Percentiles rank a stretch among this genome's conserved stretches.
Evolutionary conservation across 768 basidiomycete species (phyloP).

Genomic region (Trametes coccinea): DNA sequence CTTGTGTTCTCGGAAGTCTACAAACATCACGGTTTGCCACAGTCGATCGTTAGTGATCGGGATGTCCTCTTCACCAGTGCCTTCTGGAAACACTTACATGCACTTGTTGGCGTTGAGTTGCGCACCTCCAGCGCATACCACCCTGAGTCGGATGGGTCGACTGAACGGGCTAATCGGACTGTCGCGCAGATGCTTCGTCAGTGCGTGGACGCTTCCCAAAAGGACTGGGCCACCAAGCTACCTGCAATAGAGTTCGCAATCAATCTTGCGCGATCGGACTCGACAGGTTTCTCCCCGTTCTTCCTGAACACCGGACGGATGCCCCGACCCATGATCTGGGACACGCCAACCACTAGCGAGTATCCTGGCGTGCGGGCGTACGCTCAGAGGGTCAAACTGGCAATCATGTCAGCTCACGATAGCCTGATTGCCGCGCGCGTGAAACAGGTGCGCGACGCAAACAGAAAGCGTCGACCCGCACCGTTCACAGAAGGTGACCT

Average conservation of each 20-base stretch:
- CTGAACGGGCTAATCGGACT: conserved; percentile 24
- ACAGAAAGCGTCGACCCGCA: conserved; percentile 25
- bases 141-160: conserved; percentile 35
- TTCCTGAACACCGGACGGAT: conserved; percentile 28
- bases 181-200: conserved; percentile 23
- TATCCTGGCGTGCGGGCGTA: conserved; percentile 32
- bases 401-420: conserved; percentile 38
- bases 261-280: conserved; percentile 33
- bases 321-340: conserved; percentile 33
- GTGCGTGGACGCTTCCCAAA: conserved; percentile 12
- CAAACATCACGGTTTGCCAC: too few relatives aligned
- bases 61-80: too few relatives aligned
- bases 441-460: conserved; percentile 33
- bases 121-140: conserved; percentile 16
- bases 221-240: conserved; percentile 34
- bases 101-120: too few relatives aligned
- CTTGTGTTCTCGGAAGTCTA: too few relatives aligned
- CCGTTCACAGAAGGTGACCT: conserved; percentile 29
- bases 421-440: conserved; percentile 37
- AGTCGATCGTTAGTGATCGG: too few relatives aligned
- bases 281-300: conserved; percentile 40
- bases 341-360: background rate
- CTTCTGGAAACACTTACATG: too few relatives aligned
- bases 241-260: conserved; percentile 42
- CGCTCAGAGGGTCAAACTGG: conserved; percentile 24